These are phyloP conservation scores for Buxus sempervirens DNA, from an alignment of 164 flowering plant species.

Conservation along the genomic window DNA sequence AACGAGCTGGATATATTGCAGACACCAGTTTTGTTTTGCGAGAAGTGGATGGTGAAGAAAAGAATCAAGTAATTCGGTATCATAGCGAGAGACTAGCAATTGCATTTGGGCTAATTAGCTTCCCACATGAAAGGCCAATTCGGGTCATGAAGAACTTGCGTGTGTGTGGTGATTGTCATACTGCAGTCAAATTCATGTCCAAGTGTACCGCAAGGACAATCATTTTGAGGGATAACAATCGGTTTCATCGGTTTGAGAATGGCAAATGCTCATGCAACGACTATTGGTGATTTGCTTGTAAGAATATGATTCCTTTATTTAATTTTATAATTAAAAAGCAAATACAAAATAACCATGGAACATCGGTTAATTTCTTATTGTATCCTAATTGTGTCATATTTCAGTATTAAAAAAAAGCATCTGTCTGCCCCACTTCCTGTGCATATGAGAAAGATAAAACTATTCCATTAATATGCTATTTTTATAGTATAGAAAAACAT, in stretches of 20 bases:
- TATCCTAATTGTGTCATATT: too few species aligned
- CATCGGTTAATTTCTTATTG: too few species aligned
- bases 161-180: conserved; percentile 91
- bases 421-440: too few species aligned
- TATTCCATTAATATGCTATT: too few species aligned
- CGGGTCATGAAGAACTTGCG: conserved; percentile 93
- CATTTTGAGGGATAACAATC: conserved; percentile 75
- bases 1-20: conserved; percentile 67
- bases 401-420: too few species aligned
- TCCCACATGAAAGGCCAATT: conserved; percentile 66
- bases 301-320: not conserved
- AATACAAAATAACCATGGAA: too few species aligned
- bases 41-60: conserved; percentile 66
- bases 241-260: conserved; percentile 85
- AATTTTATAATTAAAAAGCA: too few species aligned
- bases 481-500: too few species aligned
- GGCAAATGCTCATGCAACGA: conserved; percentile 88
- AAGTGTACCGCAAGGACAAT: conserved; percentile 66
- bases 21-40: conserved; percentile 68
- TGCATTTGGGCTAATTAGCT: conserved; percentile 75
- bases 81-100: conserved; percentile 92
- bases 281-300: conserved; percentile 64
- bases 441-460: too few species aligned
- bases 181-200: conserved; percentile 83
- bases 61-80: conserved; percentile 55